phyloP scores from a whole-genome alignment of 2,329 filamentous ascomycete genomes.

The Penicillium decumbens region DNA sequence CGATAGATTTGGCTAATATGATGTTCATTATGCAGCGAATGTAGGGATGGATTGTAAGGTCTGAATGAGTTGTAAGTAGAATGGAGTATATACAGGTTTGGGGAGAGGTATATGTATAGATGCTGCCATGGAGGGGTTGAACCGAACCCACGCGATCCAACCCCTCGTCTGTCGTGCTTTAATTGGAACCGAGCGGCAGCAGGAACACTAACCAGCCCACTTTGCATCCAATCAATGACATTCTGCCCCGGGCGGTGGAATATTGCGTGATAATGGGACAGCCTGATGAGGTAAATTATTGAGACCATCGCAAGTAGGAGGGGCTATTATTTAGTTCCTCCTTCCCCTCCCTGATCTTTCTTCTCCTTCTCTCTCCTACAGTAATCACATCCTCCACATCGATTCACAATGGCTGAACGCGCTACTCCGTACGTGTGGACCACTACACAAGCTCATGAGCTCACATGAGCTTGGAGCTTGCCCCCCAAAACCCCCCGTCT shows the following conservation, averaged over 20 bases:
- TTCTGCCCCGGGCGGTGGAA: constrained; percentile 31
- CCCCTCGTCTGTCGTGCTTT: background rate
- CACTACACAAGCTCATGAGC: background rate
- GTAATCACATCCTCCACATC: background rate
- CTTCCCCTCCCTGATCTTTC: background rate
- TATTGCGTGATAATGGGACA: constrained; percentile 35
- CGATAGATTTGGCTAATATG: constrained; percentile 17
- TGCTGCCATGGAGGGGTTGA: background rate
- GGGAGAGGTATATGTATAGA: background rate
- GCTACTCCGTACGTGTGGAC: constrained; percentile 39
- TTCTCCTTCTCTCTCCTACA: constrained; percentile 3
- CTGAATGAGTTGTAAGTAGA: background rate
- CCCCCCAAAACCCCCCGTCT: background rate
- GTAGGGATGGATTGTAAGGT: background rate
- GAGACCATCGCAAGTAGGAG: constrained; percentile 7
- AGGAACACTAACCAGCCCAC: constrained; percentile 28
- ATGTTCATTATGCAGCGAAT: background rate
- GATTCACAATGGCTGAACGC: constrained; percentile 41
- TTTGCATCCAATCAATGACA: constrained; percentile 23
- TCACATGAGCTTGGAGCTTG: background rate
- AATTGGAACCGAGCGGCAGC: constrained; percentile 3
- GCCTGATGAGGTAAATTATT: constrained; percentile 12
- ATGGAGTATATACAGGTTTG: background rate
- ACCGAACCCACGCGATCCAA: background rate
- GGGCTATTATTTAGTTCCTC: constrained; percentile 16